Conservation (phyloP, 2,329 filamentous ascomycete species). For the Botrytis fragariae region DNA sequence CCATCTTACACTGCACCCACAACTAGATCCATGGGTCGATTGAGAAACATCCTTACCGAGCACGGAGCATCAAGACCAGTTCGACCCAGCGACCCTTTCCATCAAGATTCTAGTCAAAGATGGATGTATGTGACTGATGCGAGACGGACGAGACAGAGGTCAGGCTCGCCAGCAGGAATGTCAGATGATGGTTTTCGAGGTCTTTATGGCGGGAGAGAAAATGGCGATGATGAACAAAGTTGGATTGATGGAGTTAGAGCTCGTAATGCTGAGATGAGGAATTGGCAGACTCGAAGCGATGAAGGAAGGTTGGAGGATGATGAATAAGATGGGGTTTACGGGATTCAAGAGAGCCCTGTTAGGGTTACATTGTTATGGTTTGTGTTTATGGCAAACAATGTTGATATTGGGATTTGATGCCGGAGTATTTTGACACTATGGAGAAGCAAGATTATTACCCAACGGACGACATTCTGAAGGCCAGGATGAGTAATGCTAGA, state of each 20-base stretch:
- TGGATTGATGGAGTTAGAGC: constrained; percentile 40
- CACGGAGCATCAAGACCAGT: background rate
- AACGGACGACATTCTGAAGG: background rate
- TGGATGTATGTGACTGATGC: constrained; percentile 2
- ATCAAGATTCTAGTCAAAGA: constrained; percentile 1
- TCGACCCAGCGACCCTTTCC: constrained; percentile 1
- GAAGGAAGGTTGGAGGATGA: constrained; percentile 34
- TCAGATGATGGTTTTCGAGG: constrained; percentile 46
- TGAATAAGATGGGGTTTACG: constrained; percentile 26
- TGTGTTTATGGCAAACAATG: background rate
- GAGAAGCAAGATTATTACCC: background rate
- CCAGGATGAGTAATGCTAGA: background rate
- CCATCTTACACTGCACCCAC: constrained; percentile 47
- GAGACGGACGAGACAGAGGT: constrained; percentile 4
- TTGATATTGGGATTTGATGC: background rate
- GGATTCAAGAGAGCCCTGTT: background rate
- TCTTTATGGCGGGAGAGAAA: constrained; percentile 50
- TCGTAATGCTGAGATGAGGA: constrained; percentile 32
- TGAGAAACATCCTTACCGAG: constrained; percentile 6
- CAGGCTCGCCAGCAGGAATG: constrained; percentile 42
- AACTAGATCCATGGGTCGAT: constrained; percentile 22
- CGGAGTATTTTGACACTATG: background rate
- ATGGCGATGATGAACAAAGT: constrained; percentile 43
- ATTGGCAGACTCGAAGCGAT: constrained; percentile 20
- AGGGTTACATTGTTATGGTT: background rate